Conservation (phyloP, 1,284 basidiomycete species). For the Ustilago trichophora region DNA sequence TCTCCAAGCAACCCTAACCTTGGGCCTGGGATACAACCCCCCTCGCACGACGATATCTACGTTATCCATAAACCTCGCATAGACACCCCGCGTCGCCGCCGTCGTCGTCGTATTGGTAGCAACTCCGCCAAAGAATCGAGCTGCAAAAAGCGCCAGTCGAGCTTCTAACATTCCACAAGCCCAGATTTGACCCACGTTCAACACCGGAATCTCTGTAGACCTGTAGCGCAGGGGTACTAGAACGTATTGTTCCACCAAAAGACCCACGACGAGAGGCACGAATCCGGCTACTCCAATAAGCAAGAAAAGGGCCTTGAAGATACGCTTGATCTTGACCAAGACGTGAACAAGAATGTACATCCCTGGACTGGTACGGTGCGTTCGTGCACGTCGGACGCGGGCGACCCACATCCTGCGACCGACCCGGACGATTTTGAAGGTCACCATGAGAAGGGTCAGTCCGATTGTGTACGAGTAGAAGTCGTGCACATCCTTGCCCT, state of each 20-base stretch:
- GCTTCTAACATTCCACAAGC: conserved; percentile 39
- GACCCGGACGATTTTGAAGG: not conserved
- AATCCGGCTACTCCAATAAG: conserved; percentile 20
- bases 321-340: conserved; percentile 20
- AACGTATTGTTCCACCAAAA: conserved; percentile 45
- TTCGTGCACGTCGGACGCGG: not conserved
- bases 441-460: conserved; percentile 76
- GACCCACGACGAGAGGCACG: conserved; percentile 34
- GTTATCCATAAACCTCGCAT: no score
- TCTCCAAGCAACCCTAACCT: conserved; percentile 18
- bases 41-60: conserved; percentile 10
- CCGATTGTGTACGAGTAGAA: conserved; percentile 85
- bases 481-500: conserved; percentile 76
- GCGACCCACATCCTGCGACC: conserved; percentile 11
- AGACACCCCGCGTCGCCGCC: no score
- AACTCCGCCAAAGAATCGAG: conserved; percentile 2
- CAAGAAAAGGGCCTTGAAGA: conserved; percentile 25
- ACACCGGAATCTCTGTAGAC: conserved; percentile 16
- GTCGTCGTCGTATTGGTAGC: no score
- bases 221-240: conserved; percentile 24
- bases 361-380: not conserved
- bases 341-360: conserved; percentile 13
- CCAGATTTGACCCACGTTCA: conserved; percentile 45
- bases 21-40: conserved; percentile 18
- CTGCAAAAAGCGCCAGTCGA: conserved; percentile 16